A percentile compares a stretch with the other conserved stretches of the same genome.
Conservation (phyloP, 164 flowering plant species). For the Nymphaea colorata region DNA sequence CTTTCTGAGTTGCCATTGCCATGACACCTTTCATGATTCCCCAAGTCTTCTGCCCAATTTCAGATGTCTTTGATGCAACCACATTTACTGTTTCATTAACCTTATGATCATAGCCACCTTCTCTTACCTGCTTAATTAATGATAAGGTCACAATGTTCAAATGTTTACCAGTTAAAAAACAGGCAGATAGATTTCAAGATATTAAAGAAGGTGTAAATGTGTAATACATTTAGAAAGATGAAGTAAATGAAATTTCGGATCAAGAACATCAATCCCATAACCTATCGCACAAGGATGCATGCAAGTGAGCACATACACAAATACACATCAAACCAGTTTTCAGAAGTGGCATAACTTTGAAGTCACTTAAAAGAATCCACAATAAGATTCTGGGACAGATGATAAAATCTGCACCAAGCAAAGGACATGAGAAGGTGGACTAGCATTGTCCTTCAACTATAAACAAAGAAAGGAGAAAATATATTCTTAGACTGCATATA, state of each 20-base stretch:
- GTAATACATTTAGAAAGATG: too few relatives aligned
- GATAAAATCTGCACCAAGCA: too few relatives aligned
- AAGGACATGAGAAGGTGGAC: too few relatives aligned
- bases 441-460: too few relatives aligned
- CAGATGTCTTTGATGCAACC: constrained; percentile 78
- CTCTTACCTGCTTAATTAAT: constrained; percentile 53
- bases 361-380: too few relatives aligned
- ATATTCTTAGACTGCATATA: too few relatives aligned
- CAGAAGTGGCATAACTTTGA: too few relatives aligned
- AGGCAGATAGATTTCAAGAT: not conserved
- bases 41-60: constrained; percentile 94
- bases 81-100: constrained; percentile 92
- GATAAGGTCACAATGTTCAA: not conserved
- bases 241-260: too few relatives aligned
- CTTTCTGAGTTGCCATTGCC: constrained; percentile 96
- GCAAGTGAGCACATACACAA: not conserved
- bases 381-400: too few relatives aligned
- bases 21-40: constrained; percentile 97
- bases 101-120: constrained; percentile 87
- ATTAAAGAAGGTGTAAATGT: too few relatives aligned
- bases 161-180: not conserved
- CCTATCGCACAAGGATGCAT: not conserved
- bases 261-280: not conserved
- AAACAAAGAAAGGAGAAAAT: too few relatives aligned
- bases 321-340: too few relatives aligned